phyloP scores from a whole-genome alignment of 129 eudicot species.

The Pittosporum tobira region DNA sequence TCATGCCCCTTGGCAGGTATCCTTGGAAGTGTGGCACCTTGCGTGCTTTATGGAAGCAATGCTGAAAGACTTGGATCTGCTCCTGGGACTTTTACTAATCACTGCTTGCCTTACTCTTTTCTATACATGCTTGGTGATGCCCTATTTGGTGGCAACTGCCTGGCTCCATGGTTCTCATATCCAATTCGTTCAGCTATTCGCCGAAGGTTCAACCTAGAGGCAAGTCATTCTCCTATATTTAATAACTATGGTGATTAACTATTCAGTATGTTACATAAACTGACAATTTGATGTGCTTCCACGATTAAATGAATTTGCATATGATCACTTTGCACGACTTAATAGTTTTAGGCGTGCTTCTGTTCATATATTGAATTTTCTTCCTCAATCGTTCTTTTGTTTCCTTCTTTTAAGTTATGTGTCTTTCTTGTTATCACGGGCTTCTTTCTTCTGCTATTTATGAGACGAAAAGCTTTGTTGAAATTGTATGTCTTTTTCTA shows the following conservation, averaged over 20 bases:
- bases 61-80: slow-evolving; percentile 82
- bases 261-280: background rate
- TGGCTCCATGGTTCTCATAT: slow-evolving; percentile 91
- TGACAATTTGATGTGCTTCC: background rate
- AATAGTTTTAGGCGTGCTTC: background rate
- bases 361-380: background rate
- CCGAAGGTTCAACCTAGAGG: slow-evolving; percentile 88
- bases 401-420: background rate
- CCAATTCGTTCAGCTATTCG: slow-evolving; percentile 76
- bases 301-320: no score
- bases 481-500: background rate
- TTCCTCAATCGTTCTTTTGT: background rate
- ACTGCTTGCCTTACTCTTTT: slow-evolving; percentile 80
- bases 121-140: slow-evolving; percentile 62
- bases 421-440: background rate
- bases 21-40: slow-evolving; percentile 88
- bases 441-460: background rate
- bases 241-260: background rate
- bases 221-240: slow-evolving; percentile 14
- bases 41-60: slow-evolving; percentile 86
- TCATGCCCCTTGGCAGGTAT: slow-evolving; percentile 42
- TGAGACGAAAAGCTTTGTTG: background rate
- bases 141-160: slow-evolving; percentile 69
- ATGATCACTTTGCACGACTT: no score
- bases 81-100: slow-evolving; percentile 79